These are phyloP conservation scores for Tripterygium wilfordii DNA, from an alignment of 177 flowering plant genomes.

Conservation along the genomic window DNA sequence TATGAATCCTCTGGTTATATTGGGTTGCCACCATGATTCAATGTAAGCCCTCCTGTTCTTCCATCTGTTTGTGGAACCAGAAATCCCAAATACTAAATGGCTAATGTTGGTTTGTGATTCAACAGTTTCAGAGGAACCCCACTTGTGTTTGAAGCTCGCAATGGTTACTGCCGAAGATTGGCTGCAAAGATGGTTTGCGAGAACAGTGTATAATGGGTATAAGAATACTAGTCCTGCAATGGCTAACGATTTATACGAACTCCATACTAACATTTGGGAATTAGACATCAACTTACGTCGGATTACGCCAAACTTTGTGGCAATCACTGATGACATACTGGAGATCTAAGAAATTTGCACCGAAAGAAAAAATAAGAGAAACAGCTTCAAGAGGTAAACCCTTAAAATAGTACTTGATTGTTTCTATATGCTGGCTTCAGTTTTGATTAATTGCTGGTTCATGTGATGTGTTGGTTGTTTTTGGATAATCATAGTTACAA, in stretches of 20 bases:
- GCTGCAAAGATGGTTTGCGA: background rate
- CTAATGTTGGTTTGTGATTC: slow-evolving; percentile 23
- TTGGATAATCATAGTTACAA: too few relatives aligned
- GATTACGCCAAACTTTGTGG: too few relatives aligned
- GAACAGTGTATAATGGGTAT: background rate
- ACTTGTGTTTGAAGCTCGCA: background rate
- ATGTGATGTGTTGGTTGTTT: too few relatives aligned
- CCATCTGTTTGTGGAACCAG: slow-evolving; percentile 35
- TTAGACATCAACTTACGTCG: too few relatives aligned
- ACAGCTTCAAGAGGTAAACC: background rate
- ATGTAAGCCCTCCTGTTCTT: slow-evolving; percentile 21
- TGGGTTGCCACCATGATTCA: slow-evolving; percentile 57
- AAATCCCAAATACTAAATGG: slow-evolving; percentile 50
- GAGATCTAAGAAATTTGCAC: too few relatives aligned
- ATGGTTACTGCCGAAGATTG: background rate
- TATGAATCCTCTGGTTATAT: slow-evolving; percentile 38
- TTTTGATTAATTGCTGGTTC: too few relatives aligned
- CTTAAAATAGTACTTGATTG: background rate
- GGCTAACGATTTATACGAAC: background rate
- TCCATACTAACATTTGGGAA: too few relatives aligned
- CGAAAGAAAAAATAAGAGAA: background rate
- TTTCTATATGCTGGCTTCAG: background rate
- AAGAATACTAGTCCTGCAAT: background rate
- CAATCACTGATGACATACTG: too few relatives aligned
- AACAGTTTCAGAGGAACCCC: background rate